phyloP scores from a whole-genome alignment of 257 asterid genomes.

The Scutellaria minor region DNA sequence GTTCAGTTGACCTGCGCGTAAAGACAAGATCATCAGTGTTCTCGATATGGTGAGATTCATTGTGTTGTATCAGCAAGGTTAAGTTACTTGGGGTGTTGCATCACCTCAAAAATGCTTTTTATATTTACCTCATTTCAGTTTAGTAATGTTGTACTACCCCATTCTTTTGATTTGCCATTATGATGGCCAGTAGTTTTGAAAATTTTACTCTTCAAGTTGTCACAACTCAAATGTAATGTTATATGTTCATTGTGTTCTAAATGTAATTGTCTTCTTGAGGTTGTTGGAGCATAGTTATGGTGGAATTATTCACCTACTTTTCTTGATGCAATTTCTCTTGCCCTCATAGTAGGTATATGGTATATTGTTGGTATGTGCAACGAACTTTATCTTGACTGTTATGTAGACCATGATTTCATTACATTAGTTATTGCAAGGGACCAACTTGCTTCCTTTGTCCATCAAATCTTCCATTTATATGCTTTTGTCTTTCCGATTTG shows the following conservation, averaged over 20 bases:
- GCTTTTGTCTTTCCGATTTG: neutral
- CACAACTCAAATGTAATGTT: constrained; percentile 24
- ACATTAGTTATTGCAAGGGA: constrained; percentile 6
- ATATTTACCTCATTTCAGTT: neutral
- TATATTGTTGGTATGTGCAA: constrained; percentile 27
- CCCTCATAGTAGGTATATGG: constrained; percentile 17
- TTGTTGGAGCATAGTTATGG: neutral
- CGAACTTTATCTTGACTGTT: constrained; percentile 28
- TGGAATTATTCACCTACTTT: constrained; percentile 8
- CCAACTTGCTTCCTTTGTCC: neutral
- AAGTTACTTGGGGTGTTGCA: constrained; percentile 19
- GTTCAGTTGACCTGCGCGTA: constrained; percentile 19
- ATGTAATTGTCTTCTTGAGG: neutral
- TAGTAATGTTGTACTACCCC: constrained; percentile 33
- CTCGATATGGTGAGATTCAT: constrained; percentile 28
- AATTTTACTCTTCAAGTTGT: constrained; percentile 17
- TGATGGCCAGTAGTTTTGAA: constrained; percentile 31
- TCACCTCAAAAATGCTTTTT: constrained; percentile 28
- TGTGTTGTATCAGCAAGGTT: constrained; percentile 29
- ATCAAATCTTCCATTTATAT: too few relatives aligned
- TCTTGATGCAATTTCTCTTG: neutral
- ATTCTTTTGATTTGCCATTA: constrained; percentile 41
- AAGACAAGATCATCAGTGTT: constrained; percentile 28
- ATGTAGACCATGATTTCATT: neutral
- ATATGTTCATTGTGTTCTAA: constrained; percentile 7